Percentiles rank a stretch among this genome's conserved stretches.
These are phyloP conservation scores for Cardamine resedifolia DNA, from an alignment of 345 rosid genomes.

Conservation along the genomic window DNA sequence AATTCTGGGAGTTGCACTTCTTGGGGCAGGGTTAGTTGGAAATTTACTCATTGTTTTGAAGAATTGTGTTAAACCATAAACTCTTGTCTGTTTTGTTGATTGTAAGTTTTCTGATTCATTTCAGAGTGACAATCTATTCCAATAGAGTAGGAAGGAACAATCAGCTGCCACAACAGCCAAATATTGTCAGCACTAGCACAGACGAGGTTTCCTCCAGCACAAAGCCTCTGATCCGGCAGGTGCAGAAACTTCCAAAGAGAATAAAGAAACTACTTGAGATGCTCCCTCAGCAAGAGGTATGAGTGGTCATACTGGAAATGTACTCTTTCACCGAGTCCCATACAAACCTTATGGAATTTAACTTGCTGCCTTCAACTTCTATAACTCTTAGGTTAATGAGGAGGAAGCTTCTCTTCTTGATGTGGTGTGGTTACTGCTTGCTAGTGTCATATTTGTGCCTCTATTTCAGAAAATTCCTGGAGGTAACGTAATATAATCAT, in stretches of 20 bases:
- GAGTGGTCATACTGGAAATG: background rate
- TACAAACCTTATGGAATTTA: slow-evolving; percentile 3
- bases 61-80: slow-evolving; percentile 12
- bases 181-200: slow-evolving; percentile 56
- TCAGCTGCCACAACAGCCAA: slow-evolving; percentile 69
- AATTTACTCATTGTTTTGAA: slow-evolving; percentile 22
- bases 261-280: slow-evolving; percentile 65
- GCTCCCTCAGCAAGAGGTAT: slow-evolving; percentile 93
- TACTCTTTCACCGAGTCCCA: background rate
- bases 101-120: slow-evolving; percentile 30
- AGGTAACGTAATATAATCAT: slow-evolving; percentile 49
- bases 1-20: slow-evolving; percentile 64
- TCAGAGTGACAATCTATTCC: slow-evolving; percentile 70
- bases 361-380: slow-evolving; percentile 9
- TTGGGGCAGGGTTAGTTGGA: slow-evolving; percentile 79
- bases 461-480: slow-evolving; percentile 98
- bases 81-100: background rate
- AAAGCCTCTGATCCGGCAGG: slow-evolving; percentile 62
- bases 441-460: slow-evolving; percentile 98
- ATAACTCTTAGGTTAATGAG: slow-evolving; percentile 65
- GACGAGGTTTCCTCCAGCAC: slow-evolving; percentile 80
- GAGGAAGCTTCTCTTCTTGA: slow-evolving; percentile 97
- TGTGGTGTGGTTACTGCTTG: slow-evolving; percentile 84
- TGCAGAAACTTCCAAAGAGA: slow-evolving; percentile 70
- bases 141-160: slow-evolving; percentile 59